Percentiles rank a stretch among this genome's conserved stretches.
phyloP scores from a whole-genome alignment of 805 yeast species.

The Jamesozyma jinghongensis region DNA sequence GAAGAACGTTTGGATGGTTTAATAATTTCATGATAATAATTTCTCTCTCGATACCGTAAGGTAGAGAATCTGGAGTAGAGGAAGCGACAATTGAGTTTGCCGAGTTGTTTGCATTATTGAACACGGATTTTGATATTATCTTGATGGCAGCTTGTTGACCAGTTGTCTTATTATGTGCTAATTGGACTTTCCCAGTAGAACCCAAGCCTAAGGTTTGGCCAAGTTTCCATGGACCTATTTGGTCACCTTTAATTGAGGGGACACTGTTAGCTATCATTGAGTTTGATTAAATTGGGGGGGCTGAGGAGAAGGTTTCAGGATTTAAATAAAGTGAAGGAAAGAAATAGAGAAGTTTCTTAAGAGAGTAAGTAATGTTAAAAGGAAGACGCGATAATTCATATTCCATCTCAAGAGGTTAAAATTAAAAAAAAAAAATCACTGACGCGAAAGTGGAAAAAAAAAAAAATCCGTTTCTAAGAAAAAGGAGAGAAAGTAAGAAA shows the following conservation, averaged over 20 bases:
- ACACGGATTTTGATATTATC: slow-evolving; percentile 80
- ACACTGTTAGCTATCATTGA: slow-evolving; percentile 6
- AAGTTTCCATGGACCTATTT: slow-evolving; percentile 89
- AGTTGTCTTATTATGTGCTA: slow-evolving; percentile 77
- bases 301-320: not conserved
- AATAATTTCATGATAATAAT: slow-evolving; percentile 77
- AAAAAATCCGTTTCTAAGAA: not conserved
- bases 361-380: no score
- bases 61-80: slow-evolving; percentile 45
- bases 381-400: not conserved
- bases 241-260: slow-evolving; percentile 32
- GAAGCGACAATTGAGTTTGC: slow-evolving; percentile 32
- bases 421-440: no score
- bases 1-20: slow-evolving; percentile 69
- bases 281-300: not conserved
- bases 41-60: slow-evolving; percentile 81
- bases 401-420: not conserved
- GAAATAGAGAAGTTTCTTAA: no score
- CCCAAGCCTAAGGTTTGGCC: slow-evolving; percentile 94
- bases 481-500: not conserved
- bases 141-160: slow-evolving; percentile 94
- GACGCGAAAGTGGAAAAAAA: no score
- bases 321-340: no score
- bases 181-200: slow-evolving; percentile 89
- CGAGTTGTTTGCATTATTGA: slow-evolving; percentile 27